phyloP scores from a whole-genome alignment of 495 filamentous ascomycete species.

The Neurospora sp. region DNA sequence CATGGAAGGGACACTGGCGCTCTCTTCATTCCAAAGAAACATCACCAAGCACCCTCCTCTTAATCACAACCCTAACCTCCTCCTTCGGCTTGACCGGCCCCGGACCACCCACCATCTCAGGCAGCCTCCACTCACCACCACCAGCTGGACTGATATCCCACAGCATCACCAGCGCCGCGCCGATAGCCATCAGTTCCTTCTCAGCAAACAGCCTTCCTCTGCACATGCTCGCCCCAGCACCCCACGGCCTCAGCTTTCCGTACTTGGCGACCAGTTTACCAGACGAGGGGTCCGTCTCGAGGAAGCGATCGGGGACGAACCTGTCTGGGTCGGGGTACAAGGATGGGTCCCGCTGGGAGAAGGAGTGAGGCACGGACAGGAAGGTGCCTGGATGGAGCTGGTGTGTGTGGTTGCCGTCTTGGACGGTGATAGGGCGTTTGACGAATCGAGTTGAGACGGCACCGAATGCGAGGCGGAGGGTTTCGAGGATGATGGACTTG shows the following conservation, averaged over 20 bases:
- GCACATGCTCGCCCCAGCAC: slow-evolving; percentile 5
- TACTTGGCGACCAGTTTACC: slow-evolving; percentile 1
- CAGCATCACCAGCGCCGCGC: slow-evolving; percentile 7
- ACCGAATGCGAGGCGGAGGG: slow-evolving; percentile 4
- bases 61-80: slow-evolving; percentile 4
- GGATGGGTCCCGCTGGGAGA: slow-evolving; percentile 7
- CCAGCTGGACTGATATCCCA: slow-evolving; percentile 11
- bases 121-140: neutral
- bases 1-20: no score
- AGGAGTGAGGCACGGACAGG: neutral
- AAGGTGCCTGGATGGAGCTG: slow-evolving; percentile 2
- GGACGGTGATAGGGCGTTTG: neutral
- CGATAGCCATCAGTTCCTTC: slow-evolving; percentile 11
- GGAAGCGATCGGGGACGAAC: slow-evolving; percentile 14
- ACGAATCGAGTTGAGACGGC: slow-evolving; percentile 9
- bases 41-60: neutral
- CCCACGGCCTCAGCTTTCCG: slow-evolving; percentile 11
- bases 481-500: slow-evolving; percentile 8
- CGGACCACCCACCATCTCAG: neutral
- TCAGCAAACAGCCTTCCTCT: slow-evolving; percentile 13
- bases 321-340: slow-evolving; percentile 7
- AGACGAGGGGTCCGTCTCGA: slow-evolving; percentile 1
- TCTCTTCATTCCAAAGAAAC: neutral
- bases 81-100: slow-evolving; percentile 1
- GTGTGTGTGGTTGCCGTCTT: neutral